Base-by-base conservation (phyloP, 306 rosid genomes). In the Senna tora region DNA sequence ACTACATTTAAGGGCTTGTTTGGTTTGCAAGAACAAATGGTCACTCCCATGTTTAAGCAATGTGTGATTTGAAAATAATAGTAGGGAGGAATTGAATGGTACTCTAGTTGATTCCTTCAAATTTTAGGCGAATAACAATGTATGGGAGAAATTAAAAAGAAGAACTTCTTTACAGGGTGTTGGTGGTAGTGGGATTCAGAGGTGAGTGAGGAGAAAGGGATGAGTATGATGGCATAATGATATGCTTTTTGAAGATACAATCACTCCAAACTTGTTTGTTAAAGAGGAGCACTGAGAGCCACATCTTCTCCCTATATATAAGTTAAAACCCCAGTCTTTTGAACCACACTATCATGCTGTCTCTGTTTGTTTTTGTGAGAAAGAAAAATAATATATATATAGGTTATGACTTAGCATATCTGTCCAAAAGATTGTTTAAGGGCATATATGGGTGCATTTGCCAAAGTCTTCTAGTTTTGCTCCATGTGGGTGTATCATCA, bases 151-250 rank as follows among this genome's bases (percentile, higher is more conserved):
- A n/a, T n/a, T n/a, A n/a, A n/a, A n/a, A n/a, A n/a, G n/a, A n/a
- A n/a, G 30, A 25, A 25, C 30, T 3, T 46, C 77, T 75, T 84
- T 80, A 74, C 68, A 71, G 82, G 66, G 80, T 64, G 82, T 43
- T 36, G 39, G 61, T 17, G 75, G 5, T 57, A 51, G 79, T 67
- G 70, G 81, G 52, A 54, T 66, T 72, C 51, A 32, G 52, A 61
- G 61, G 55, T 20, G 52, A 61, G 55, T 20, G 52, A 61, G 61
- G 49, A 38, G 43, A 34, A 56, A 34, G 61, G 0, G 56, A 30
- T 34, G 82, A 64, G 63, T 63, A 38, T 34, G 87, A 81, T 83
- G 66, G 71, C 85, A 74, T 36, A 5, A 55, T 46, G 66, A 36
- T 68, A 25, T 71, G 61, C 56, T 19, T 67, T 76, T 65, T 65